Percentiles rank a stretch among this genome's conserved stretches.
Conservation (phyloP, 305 asterid genomes). For the Fraxinus platypoda region DNA sequence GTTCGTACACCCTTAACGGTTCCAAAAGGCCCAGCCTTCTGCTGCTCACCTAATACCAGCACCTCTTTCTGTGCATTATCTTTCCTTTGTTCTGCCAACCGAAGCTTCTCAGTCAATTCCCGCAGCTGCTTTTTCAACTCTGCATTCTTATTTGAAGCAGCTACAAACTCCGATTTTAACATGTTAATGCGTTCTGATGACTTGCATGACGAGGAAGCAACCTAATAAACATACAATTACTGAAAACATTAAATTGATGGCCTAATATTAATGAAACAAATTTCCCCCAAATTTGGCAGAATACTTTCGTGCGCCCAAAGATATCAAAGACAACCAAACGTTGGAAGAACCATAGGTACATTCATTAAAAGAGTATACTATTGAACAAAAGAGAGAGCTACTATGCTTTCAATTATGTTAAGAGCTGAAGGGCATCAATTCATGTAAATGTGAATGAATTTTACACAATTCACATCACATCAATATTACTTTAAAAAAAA, state of each 20-base stretch:
- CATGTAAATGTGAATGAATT: neutral
- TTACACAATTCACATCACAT: neutral
- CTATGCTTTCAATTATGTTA: neutral
- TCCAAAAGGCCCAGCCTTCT: constrained; percentile 47
- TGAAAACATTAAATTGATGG: neutral
- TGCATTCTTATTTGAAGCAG: constrained; percentile 42
- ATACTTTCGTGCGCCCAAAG: neutral
- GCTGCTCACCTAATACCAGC: constrained; percentile 35
- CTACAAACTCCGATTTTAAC: constrained; percentile 42
- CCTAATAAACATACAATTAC: constrained; percentile 26
- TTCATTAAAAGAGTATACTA: neutral
- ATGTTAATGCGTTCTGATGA: constrained; percentile 45
- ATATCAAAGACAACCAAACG: neutral
- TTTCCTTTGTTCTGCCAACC: constrained; percentile 45
- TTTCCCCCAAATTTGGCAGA: neutral
- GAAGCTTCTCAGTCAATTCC: constrained; percentile 41
- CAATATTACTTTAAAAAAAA: neutral
- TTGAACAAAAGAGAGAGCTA: neutral
- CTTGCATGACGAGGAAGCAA: constrained; percentile 31
- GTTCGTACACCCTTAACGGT: constrained; percentile 44
- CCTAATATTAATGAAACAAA: neutral
- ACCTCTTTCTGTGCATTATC: constrained; percentile 41
- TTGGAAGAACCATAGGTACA: neutral
- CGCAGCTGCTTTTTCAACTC: constrained; percentile 38
- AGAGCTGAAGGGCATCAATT: neutral